Conservation (phyloP, 1,139 yeast species). For the Geotrichum histeridarum region DNA sequence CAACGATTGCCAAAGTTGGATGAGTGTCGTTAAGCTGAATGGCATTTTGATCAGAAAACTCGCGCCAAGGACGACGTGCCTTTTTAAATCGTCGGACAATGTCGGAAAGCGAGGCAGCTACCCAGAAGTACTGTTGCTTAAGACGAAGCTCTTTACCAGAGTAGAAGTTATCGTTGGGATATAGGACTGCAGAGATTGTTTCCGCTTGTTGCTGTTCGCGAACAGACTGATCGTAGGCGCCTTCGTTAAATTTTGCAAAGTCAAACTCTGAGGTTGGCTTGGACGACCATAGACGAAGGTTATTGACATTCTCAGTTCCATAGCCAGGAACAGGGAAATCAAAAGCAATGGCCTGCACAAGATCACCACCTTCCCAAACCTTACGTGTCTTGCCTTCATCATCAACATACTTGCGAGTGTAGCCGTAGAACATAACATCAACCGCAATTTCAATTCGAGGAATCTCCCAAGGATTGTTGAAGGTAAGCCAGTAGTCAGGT, state of each 20-base stretch:
- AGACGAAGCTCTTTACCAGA: slow-evolving; percentile 87
- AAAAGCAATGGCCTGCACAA: slow-evolving; percentile 85
- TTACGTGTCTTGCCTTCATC: slow-evolving; percentile 50
- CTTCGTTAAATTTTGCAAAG: slow-evolving; percentile 83
- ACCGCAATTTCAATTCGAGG: slow-evolving; percentile 80
- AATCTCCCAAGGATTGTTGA: slow-evolving; percentile 89
- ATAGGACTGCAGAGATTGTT: slow-evolving; percentile 86
- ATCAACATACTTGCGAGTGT: slow-evolving; percentile 58
- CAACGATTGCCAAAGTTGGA: slow-evolving; percentile 91
- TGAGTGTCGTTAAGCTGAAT: slow-evolving; percentile 96
- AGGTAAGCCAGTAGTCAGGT: slow-evolving; percentile 90
- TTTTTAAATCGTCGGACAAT: slow-evolving; percentile 87
- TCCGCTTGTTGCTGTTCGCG: slow-evolving; percentile 83
- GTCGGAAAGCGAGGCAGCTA: slow-evolving; percentile 87
- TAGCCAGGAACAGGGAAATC: slow-evolving; percentile 94
- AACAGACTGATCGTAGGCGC: slow-evolving; percentile 84
- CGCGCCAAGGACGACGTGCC: slow-evolving; percentile 70
- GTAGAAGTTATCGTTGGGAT: slow-evolving; percentile 89
- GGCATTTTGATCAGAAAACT: slow-evolving; percentile 80
- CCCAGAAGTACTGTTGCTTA: slow-evolving; percentile 97
- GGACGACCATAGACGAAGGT: slow-evolving; percentile 85
- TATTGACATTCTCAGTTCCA: slow-evolving; percentile 77
- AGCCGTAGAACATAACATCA: slow-evolving; percentile 87
- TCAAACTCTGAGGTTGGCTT: slow-evolving; percentile 89
- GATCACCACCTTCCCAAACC: slow-evolving; percentile 83